phyloP scores from a whole-genome alignment of 169 alveolate genomes.

The Cryptosporidium sp. region DNA sequence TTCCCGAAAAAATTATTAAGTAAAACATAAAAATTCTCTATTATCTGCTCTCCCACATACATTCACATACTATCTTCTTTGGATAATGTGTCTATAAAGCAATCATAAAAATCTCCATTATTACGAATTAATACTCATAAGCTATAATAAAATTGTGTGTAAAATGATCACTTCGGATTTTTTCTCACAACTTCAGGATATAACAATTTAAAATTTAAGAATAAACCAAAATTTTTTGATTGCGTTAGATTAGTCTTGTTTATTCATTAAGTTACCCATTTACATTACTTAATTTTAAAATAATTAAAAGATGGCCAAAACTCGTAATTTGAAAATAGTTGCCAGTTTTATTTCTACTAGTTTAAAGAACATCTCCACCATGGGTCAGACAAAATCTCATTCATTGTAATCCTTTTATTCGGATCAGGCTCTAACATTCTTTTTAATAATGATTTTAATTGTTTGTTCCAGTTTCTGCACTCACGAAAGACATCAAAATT shows the following conservation, averaged over 20 bases:
- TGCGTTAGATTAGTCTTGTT: not conserved
- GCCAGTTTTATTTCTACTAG: not conserved
- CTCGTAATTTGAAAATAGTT: not conserved
- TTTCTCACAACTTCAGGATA: not conserved
- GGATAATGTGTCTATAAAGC: not conserved
- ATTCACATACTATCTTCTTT: too few relatives aligned
- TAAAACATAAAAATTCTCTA: too few relatives aligned
- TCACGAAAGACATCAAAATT: slow-evolving; percentile 71
- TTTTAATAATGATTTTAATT: slow-evolving; percentile 18
- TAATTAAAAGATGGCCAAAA: not conserved
- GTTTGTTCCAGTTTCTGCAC: slow-evolving; percentile 59
- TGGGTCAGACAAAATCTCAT: slow-evolving; percentile 51
- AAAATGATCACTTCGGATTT: too few relatives aligned
- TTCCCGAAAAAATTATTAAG: too few relatives aligned
- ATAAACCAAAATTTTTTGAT: too few relatives aligned
- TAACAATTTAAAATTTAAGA: not conserved
- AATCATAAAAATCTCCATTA: not conserved
- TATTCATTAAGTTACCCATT: not conserved
- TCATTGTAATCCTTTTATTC: slow-evolving; percentile 58
- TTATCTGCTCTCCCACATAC: not conserved
- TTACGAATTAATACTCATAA: too few relatives aligned
- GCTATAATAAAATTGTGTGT: not conserved
- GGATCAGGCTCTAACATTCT: slow-evolving; percentile 71
- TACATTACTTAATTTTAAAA: not conserved
- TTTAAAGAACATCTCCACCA: slow-evolving; percentile 48